A percentile compares a stretch with the other conserved stretches of the same genome.
Conservation (phyloP, 345 rosid species). For the Sonneratia caseolaris region DNA sequence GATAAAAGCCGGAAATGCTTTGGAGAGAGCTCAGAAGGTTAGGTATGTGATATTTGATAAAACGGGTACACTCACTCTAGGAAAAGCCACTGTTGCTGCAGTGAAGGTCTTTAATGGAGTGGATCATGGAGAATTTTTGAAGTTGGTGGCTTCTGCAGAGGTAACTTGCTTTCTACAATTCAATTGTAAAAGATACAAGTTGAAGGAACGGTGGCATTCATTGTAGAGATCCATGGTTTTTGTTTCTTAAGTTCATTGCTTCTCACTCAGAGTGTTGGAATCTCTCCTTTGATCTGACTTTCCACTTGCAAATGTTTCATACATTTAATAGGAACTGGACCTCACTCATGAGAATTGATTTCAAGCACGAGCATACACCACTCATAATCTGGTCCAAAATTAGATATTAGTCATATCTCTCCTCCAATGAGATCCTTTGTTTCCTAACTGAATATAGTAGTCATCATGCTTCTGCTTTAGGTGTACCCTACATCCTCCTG, state of each 20-base stretch:
- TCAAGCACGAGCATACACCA: background rate
- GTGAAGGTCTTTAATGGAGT: constrained; percentile 69
- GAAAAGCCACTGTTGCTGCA: constrained; percentile 77
- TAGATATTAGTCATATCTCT: background rate
- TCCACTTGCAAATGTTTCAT: background rate
- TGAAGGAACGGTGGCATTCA: background rate
- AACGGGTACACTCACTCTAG: constrained; percentile 97
- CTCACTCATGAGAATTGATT: background rate
- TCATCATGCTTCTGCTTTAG: background rate
- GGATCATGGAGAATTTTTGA: constrained; percentile 91
- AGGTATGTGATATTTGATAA: constrained; percentile 88
- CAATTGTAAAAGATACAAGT: background rate
- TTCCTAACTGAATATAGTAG: background rate
- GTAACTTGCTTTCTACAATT: constrained; percentile 13
- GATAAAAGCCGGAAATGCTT: constrained; percentile 97
- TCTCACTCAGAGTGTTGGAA: background rate
- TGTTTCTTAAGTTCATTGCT: background rate
- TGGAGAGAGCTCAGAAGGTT: constrained; percentile 96
- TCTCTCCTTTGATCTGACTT: background rate
- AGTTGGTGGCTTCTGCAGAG: constrained; percentile 96
- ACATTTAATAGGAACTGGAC: background rate
- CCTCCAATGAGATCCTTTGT: background rate
- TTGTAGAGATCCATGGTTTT: background rate
- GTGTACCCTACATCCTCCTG: background rate
- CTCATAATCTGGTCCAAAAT: background rate